Percentiles rank a stretch among this genome's conserved stretches.
Evolutionary conservation across 1,139 yeast genomes (phyloP).

Genomic region (Geotrichum europaeum): DNA sequence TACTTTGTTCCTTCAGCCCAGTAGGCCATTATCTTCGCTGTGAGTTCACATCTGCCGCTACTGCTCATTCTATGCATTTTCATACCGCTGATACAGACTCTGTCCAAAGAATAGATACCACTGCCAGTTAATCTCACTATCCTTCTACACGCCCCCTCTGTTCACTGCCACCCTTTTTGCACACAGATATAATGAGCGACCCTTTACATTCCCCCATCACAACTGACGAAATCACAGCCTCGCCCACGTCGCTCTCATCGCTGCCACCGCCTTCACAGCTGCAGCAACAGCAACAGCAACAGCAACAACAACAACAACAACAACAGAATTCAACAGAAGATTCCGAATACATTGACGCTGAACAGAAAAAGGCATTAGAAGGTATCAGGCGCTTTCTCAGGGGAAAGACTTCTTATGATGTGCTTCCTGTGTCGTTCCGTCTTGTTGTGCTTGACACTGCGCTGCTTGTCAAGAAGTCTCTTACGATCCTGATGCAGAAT

Average conservation of each 20-base stretch:
- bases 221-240: constrained; percentile 11
- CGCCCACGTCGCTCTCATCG: constrained; percentile 9
- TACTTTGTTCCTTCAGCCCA: background rate
- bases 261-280: background rate
- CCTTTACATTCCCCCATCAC: background rate
- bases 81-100: background rate
- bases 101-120: background rate
- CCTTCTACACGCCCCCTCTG: background rate
- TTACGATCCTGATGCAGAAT: constrained; percentile 84
- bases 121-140: background rate
- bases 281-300: background rate
- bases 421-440: constrained; percentile 89
- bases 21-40: background rate
- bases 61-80: background rate
- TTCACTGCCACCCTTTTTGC: background rate
- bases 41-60: background rate
- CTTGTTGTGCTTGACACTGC: constrained; percentile 92
- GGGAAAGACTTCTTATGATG: constrained; percentile 93
- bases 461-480: constrained; percentile 79
- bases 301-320: background rate
- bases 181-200: background rate
- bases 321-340: background rate
- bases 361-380: constrained; percentile 30
- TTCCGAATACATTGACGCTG: constrained; percentile 15
- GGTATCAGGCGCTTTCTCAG: constrained; percentile 80